Percentiles rank a stretch among this genome's conserved stretches.
These are phyloP conservation scores for Ganoderma meredithae DNA, from an alignment of 1,284 basidiomycete genomes.

Conservation along the genomic window DNA sequence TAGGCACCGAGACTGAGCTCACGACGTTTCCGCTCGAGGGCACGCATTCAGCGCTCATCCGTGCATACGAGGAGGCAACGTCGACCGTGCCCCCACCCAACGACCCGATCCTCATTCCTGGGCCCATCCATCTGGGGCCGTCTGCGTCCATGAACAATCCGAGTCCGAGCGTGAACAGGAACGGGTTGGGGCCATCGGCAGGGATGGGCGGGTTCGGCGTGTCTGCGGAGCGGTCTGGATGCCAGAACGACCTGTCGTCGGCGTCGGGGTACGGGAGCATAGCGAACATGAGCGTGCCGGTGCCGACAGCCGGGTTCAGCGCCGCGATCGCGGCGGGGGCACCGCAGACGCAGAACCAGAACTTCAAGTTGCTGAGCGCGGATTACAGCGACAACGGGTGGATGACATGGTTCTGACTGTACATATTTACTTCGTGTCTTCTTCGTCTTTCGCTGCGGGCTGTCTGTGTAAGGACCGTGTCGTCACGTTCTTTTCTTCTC, in stretches of 20 bases:
- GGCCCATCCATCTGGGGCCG: constrained; percentile 28
- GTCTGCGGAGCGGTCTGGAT: constrained; percentile 32
- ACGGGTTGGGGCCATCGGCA: neutral
- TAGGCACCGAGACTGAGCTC: constrained; percentile 21
- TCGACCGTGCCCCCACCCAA: constrained; percentile 34
- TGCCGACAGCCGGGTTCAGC: constrained; percentile 15
- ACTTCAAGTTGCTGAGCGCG: constrained; percentile 33
- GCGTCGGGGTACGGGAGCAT: constrained; percentile 12
- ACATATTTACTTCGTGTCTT: neutral
- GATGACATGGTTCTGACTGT: constrained; percentile 42
- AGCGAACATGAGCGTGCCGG: neutral
- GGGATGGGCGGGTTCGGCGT: constrained; percentile 29
- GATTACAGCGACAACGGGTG: constrained; percentile 41
- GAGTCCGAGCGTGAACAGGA: neutral
- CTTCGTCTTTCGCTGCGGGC: neutral
- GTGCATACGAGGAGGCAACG: constrained; percentile 37
- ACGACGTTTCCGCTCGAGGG: constrained; percentile 35
- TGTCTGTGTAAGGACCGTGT: neutral
- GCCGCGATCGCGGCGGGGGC: constrained; percentile 12
- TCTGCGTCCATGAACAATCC: neutral
- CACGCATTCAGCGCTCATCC: constrained; percentile 37
- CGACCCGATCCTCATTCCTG: constrained; percentile 32
- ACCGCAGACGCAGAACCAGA: constrained; percentile 16
- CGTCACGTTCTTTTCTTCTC: too few relatives aligned
- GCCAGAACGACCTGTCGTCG: constrained; percentile 24